A percentile compares a stretch with the other conserved stretches of the same genome.
These are phyloP conservation scores for Coniferiporia weirii DNA, from an alignment of 1,284 basidiomycete species.

Conservation along the genomic window DNA sequence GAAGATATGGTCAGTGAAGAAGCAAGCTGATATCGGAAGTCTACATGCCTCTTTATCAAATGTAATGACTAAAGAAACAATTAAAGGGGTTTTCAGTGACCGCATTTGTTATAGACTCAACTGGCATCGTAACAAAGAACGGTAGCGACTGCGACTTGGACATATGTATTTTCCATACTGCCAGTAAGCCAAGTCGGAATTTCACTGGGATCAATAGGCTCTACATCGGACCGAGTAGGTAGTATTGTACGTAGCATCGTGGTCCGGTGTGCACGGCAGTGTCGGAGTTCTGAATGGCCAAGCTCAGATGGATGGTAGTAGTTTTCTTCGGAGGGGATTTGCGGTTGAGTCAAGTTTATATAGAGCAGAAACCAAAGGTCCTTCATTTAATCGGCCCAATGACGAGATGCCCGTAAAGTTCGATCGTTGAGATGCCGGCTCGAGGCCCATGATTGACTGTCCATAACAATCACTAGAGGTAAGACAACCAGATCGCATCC, in stretches of 20 bases:
- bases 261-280: too few species aligned
- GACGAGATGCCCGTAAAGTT: too few species aligned
- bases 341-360: not conserved
- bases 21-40: not conserved
- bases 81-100: not conserved
- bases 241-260: constrained; percentile 33
- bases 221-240: constrained; percentile 7
- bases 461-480: too few species aligned
- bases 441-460: too few species aligned
- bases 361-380: too few species aligned
- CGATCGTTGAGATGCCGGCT: too few species aligned
- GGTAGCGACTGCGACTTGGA: not conserved
- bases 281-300: too few species aligned
- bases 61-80: not conserved
- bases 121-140: constrained; percentile 4
- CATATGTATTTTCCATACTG: not conserved
- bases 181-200: not conserved
- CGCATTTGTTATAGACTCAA: not conserved
- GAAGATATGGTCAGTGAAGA: too few species aligned
- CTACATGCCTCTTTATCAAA: constrained; percentile 1
- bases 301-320: too few species aligned
- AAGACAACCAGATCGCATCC: too few species aligned
- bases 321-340: not conserved
- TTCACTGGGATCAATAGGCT: not conserved
- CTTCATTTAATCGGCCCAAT: too few species aligned